phyloP scores from a whole-genome alignment of 73 alveolate species.

The Urostyla sp. region DNA sequence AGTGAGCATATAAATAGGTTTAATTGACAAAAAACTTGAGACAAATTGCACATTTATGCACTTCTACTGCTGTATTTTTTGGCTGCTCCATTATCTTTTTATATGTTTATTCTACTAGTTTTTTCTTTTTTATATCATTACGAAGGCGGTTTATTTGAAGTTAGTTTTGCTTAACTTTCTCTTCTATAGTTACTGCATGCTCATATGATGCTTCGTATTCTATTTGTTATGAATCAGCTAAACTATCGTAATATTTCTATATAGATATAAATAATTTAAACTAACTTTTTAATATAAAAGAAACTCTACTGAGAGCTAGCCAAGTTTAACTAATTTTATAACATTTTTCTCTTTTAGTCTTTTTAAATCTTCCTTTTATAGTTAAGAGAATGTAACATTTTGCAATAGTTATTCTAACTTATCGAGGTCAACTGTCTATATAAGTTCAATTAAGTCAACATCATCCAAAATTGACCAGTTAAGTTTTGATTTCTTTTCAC shows the following conservation, averaged over 20 bases:
- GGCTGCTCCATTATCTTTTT: conserved; percentile 37
- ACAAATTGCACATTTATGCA: conserved; percentile 29
- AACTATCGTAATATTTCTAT: conserved; percentile 21
- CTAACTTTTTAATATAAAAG: conserved; percentile 15
- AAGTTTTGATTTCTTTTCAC: conserved; percentile 5
- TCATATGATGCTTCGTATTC: conserved; percentile 32
- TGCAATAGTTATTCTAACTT: conserved; percentile 35
- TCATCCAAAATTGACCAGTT: conserved; percentile 40
- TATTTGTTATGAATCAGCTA: conserved; percentile 21
- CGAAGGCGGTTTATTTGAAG: conserved; percentile 17
- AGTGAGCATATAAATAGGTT: conserved; percentile 17
- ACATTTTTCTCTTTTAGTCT: conserved; percentile 58
- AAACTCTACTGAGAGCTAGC: conserved; percentile 63
- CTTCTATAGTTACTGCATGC: conserved; percentile 40
- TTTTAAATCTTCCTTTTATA: conserved; percentile 53
- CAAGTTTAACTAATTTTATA: conserved; percentile 63
- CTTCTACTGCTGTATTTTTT: conserved; percentile 8
- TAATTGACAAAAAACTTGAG: conserved; percentile 21
- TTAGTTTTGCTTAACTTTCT: conserved; percentile 45
- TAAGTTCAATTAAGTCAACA: conserved; percentile 5
- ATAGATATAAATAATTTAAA: background rate
- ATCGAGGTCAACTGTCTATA: conserved; percentile 3
- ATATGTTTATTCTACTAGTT: conserved; percentile 26
- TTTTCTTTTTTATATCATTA: conserved; percentile 1
- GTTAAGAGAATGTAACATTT: conserved; percentile 49